Percentiles rank a stretch among this genome's conserved stretches.
Conservation (phyloP, 192 early-diverging fungal genomes). For the Cladochytrium replicatum region DNA sequence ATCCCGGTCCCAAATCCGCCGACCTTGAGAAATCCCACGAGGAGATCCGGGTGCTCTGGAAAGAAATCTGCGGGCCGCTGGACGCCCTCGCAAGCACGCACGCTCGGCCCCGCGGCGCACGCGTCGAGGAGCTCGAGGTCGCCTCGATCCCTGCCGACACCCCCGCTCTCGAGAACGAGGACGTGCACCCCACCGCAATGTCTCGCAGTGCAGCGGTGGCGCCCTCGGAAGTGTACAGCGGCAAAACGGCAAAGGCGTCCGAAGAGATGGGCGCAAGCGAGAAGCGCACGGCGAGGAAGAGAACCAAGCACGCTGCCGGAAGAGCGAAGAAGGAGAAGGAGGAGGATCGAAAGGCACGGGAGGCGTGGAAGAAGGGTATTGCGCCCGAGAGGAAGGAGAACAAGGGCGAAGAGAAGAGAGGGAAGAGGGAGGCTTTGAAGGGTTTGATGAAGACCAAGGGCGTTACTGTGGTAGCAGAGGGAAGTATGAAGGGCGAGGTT, state of each 20-base stretch:
- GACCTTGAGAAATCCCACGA: conserved; percentile 67
- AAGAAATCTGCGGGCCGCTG: conserved; percentile 68
- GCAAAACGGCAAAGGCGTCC: conserved; percentile 61
- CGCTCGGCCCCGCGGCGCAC: conserved; percentile 70
- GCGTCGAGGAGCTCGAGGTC: conserved; percentile 67
- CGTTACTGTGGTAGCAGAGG: conserved; percentile 43
- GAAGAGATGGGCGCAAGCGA: conserved; percentile 70
- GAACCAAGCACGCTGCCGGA: conserved; percentile 57
- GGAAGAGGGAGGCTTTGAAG: conserved; percentile 53
- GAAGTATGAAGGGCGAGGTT: conserved; percentile 17
- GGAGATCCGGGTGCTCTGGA: conserved; percentile 69
- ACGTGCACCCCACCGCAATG: conserved; percentile 81
- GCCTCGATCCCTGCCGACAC: conserved; percentile 39
- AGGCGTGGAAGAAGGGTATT: conserved; percentile 33
- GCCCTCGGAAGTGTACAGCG: conserved; percentile 84
- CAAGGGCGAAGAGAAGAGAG: conserved; percentile 9
- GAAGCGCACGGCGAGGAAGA: conserved; percentile 57
- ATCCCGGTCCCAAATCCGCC: conserved; percentile 59
- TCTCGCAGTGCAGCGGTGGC: conserved; percentile 72
- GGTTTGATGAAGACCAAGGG: conserved; percentile 54
- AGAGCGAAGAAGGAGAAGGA: conserved; percentile 42
- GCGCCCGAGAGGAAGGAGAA: conserved; percentile 27
- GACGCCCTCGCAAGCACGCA: conserved; percentile 94
- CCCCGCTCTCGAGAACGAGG: conserved; percentile 88
- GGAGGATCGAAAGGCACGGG: conserved; percentile 32